Evolutionary conservation across 768 basidiomycete species (phyloP), one percentile per base, ranked within the genome.

Genomic region (Phanerochaete sordida): DNA sequence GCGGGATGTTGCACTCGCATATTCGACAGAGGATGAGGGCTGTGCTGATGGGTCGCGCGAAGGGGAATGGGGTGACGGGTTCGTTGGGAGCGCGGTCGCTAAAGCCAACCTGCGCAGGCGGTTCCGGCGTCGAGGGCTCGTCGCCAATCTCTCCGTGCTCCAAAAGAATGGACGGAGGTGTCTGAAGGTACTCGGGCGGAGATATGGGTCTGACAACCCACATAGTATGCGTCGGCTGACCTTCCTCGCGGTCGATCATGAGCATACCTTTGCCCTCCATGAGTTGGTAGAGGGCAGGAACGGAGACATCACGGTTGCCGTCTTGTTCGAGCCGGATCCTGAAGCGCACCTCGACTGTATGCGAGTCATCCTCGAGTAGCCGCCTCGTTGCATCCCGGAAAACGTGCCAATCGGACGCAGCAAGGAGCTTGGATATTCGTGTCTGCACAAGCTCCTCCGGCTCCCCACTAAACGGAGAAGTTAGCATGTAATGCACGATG

Each of bases 201-300:
- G 85, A 83, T 59, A 89, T 81, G 31, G 93, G 92, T 70, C 89
- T 93, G 73, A 95, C 85, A 47, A 96, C 94, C 95, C 95, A 98
- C 95, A 98, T 97, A 15, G 95, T 96, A 73, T 98, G 97, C 16
- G 94, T 91, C 15, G 93, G 87, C 61, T 85, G 83, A 19, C 90
- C 90, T 56, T 88, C 89, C 70, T 94, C 86, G 31, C 95, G 86
- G 77, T 98, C 95, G 61, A 92, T 83, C 87, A 98, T 95, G 67
- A 98, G 84, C 97, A 99, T 98, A 19, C 97, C 97, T 71, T 96
- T 96, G 30, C 92, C 97, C 69, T 98, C 95, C 88, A 98, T 94
- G 65, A 84, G 85, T 72, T 93, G 90, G 72, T 85, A 91, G 28
- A 89, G 78, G 7, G 75, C 73, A 11, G 74, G 70, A 39, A 79